phyloP scores from a whole-genome alignment of 345 rosid genomes.

The Gossypium thurberi region DNA sequence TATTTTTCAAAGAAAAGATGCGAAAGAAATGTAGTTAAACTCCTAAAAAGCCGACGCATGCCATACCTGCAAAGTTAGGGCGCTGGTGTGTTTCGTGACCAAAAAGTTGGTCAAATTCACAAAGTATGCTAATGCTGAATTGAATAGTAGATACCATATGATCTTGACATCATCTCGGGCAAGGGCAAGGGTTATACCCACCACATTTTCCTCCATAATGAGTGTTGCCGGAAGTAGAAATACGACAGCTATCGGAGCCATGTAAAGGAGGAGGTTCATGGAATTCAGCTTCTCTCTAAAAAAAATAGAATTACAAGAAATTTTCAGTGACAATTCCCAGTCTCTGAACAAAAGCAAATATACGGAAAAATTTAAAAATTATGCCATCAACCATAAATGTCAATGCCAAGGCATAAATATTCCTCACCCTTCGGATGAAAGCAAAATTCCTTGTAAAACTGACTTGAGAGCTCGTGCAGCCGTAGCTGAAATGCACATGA shows the following conservation, averaged over 20 bases:
- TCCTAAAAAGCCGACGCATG: neutral
- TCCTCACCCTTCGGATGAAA: constrained; percentile 96
- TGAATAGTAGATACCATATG: constrained; percentile 92
- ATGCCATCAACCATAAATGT: neutral
- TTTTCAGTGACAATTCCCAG: constrained; percentile 19
- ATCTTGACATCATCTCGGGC: constrained; percentile 86
- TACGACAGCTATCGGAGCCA: constrained; percentile 97
- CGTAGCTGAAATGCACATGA: constrained; percentile 88
- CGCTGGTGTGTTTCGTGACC: constrained; percentile 99
- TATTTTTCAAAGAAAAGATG: neutral
- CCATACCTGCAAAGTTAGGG: constrained; percentile 89
- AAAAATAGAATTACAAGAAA: constrained; percentile 2
- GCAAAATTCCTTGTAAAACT: constrained; percentile 93
- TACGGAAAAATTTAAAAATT: neutral
- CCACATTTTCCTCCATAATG: constrained; percentile 88
- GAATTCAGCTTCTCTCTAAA: constrained; percentile 96
- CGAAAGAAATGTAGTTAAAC: neutral
- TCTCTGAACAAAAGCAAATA: neutral
- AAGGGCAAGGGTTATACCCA: constrained; percentile 88
- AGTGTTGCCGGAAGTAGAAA: constrained; percentile 92
- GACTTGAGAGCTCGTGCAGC: constrained; percentile 99
- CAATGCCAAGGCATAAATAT: neutral
- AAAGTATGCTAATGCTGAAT: constrained; percentile 86
- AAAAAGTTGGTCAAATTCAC: constrained; percentile 95
- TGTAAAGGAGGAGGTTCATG: constrained; percentile 94